A percentile compares a stretch with the other conserved stretches of the same genome.
Conservation (phyloP, 495 filamentous ascomycete genomes). For the Glarea lozoyensis region DNA sequence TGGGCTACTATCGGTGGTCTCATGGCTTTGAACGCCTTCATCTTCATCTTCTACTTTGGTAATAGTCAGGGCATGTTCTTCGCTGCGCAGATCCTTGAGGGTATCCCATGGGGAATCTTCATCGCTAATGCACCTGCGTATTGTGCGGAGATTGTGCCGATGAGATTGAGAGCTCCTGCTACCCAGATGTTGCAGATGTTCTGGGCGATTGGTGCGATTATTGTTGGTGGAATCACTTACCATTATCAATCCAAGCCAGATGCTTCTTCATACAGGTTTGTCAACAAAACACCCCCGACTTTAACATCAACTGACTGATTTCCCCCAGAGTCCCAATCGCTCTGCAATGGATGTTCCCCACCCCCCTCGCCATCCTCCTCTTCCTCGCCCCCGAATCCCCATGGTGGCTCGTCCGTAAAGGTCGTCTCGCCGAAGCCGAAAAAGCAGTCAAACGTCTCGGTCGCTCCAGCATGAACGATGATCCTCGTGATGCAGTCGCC, state of each 20-base stretch:
- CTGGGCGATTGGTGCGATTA: slow-evolving; percentile 52
- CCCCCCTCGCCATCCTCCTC: slow-evolving; percentile 31
- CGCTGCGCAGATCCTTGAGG: slow-evolving; percentile 58
- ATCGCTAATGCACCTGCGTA: slow-evolving; percentile 43
- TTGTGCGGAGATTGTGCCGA: slow-evolving; percentile 20
- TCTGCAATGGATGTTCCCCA: slow-evolving; percentile 48
- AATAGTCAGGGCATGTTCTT: slow-evolving; percentile 48
- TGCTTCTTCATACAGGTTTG: no score
- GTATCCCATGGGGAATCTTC: slow-evolving; percentile 65
- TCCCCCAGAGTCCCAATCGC: slow-evolving; percentile 52
- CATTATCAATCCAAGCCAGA: slow-evolving; percentile 45
- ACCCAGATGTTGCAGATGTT: slow-evolving; percentile 42
- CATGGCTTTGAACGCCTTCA: slow-evolving; percentile 33
- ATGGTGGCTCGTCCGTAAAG: slow-evolving; percentile 48
- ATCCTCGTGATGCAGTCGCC: slow-evolving; percentile 39
- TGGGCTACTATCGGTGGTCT: slow-evolving; percentile 53
- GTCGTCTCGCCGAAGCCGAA: slow-evolving; percentile 38
- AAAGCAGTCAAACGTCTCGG: slow-evolving; percentile 36
- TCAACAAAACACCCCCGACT: no score
- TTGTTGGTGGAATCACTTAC: slow-evolving; percentile 48
- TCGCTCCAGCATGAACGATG: no score
- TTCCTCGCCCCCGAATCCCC: slow-evolving; percentile 38
- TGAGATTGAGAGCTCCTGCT: slow-evolving; percentile 6
- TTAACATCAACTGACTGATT: no score
- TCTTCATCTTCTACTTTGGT: slow-evolving; percentile 55